Evolutionary conservation across 805 yeast species (phyloP).

Genomic region (Millerago galiae): DNA sequence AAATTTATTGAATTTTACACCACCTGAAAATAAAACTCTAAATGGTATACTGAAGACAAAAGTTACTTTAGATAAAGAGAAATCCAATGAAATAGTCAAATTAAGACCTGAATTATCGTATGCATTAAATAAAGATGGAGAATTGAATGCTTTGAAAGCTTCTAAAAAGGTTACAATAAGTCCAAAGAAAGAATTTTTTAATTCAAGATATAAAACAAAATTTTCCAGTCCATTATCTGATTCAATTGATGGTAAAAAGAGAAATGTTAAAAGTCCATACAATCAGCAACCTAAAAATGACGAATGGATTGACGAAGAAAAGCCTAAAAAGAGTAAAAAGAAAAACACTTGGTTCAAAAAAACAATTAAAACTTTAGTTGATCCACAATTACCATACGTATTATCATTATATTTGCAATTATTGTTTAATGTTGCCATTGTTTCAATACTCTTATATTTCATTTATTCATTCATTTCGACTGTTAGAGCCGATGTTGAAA

Average conservation of each 20-base stretch:
- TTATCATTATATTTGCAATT: constrained; percentile 61
- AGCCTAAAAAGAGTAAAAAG: constrained; percentile 5
- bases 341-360: constrained; percentile 6
- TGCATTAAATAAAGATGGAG: constrained; percentile 21
- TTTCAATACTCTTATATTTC: constrained; percentile 45
- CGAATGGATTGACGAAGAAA: constrained; percentile 19
- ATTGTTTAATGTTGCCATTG: constrained; percentile 46
- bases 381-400: constrained; percentile 49
- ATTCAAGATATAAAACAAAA: constrained; percentile 6
- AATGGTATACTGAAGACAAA: constrained; percentile 20
- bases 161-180: constrained; percentile 29
- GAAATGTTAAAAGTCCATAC: constrained; percentile 17
- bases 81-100: constrained; percentile 13
- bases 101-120: constrained; percentile 18
- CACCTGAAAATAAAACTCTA: constrained; percentile 5
- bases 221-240: constrained; percentile 22
- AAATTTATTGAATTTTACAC: too few species aligned
- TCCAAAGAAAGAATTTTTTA: constrained; percentile 26
- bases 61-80: constrained; percentile 15
- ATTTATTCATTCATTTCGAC: constrained; percentile 46
- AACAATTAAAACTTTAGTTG: constrained; percentile 22
- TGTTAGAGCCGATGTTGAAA: constrained; percentile 62
- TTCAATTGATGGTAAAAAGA: constrained; percentile 15
- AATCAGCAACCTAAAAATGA: constrained; percentile 8
- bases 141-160: constrained; percentile 28